A percentile compares a stretch with the other conserved stretches of the same genome.
These are phyloP conservation scores for Diaporthe sp. DNA, from an alignment of 2,329 filamentous ascomycete species.

Conservation along the genomic window DNA sequence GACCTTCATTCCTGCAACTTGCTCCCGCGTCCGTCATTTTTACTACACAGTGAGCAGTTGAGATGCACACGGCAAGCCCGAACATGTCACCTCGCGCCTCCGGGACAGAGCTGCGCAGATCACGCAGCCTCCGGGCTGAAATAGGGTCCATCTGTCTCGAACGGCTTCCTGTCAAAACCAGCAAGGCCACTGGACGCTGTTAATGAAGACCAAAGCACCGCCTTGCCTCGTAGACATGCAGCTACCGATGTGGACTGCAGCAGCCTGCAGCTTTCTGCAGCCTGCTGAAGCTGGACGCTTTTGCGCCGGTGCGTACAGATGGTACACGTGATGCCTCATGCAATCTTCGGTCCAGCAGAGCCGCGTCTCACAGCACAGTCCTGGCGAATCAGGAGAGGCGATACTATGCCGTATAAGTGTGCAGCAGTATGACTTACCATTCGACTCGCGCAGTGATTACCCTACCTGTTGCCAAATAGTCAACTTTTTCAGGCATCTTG, in stretches of 20 bases:
- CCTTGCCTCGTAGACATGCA: neutral
- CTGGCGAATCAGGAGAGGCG: neutral
- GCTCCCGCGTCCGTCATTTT: neutral
- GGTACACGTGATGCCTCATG: neutral
- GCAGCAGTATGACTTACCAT: neutral
- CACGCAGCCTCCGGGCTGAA: neutral
- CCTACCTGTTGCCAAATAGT: neutral
- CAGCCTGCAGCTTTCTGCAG: neutral
- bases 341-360: constrained; percentile 18
- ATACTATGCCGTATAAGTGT: neutral
- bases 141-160: constrained; percentile 5
- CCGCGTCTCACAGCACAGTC: constrained; percentile 7
- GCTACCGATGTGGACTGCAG: neutral
- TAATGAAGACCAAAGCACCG: neutral
- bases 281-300: neutral
- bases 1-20: neutral
- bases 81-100: constrained; percentile 4
- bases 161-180: neutral
- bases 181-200: neutral
- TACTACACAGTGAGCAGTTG: neutral
- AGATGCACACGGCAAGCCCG: neutral
- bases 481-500: neutral
- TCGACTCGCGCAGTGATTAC: neutral
- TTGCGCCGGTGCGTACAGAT: neutral
- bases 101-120: neutral